Base-by-base conservation (phyloP, 1,284 basidiomycete genomes). In the Hymenochaete sp. region DNA sequence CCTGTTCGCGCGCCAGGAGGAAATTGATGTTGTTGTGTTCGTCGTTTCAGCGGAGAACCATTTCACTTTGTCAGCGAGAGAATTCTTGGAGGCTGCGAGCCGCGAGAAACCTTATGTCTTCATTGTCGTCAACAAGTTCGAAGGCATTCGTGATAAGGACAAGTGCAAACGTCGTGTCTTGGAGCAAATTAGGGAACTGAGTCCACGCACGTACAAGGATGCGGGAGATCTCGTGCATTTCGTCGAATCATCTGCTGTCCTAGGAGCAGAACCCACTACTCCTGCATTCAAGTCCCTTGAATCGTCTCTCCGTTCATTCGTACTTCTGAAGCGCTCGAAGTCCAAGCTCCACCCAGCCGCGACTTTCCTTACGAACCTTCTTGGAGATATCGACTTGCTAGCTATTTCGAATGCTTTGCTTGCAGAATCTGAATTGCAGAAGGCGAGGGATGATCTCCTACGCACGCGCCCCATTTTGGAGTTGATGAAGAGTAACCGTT, bases 21-120 rank as follows among this genome's bases (percentile, higher is more conserved):
- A 98, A 66, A 98, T 99, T 45, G 96, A 99, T 60, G 95, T 99
- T 22, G 82, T 99, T 47, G 93, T 99, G 45, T 99, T 98, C 62
- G 93, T 98, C 53, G 93, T 98, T 39, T 93, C 88, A 1, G 93
- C 96, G 5, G 95, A 98, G 67, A 98, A 98, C 65, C 95, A 98
- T 70, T 97, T 99, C 62, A 99, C 96, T 0, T 75, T 97, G 5
- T 95, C 91, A 0, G 89, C 92, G 7, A 90, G 88, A 59, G 93
- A 98, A 64, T 98, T 99, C 70, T 74, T 99, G 36, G 79, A 72
- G 71, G 92, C 82, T 56, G 93, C 96, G 1, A 88, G 86, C 64
- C 87, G 93, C 59, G 96, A 98, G 68, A 98, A 98, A 71, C 92
- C 95, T 0, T 96, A 96, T 62, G 72, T 99, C 29, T 99, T 98